Evolutionary conservation across 306 rosid species (phyloP).

Genomic region (Dryas alaskensis): DNA sequence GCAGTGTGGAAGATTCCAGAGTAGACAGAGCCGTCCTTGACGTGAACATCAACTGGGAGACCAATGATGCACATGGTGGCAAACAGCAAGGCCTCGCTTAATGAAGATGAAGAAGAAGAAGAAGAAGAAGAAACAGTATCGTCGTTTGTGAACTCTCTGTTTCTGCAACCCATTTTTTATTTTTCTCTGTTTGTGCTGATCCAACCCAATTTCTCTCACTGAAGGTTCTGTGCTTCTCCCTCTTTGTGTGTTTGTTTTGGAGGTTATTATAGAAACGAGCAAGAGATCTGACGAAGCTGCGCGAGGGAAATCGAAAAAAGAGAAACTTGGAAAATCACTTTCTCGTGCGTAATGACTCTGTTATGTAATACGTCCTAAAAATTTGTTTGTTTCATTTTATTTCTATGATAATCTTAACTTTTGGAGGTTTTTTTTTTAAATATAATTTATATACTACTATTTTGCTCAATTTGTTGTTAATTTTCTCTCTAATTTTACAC

Average conservation of each 20-base stretch:
- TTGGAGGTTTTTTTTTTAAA: too few species aligned
- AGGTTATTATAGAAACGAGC: neutral
- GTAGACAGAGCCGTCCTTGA: conserved; percentile 76
- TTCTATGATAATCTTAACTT: too few species aligned
- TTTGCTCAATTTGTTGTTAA: too few species aligned
- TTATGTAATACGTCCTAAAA: neutral
- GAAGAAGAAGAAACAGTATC: conserved; percentile 32
- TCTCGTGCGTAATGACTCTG: neutral
- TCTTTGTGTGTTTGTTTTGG: neutral
- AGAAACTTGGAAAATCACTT: neutral
- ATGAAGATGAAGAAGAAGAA: conserved; percentile 29
- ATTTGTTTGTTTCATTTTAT: neutral
- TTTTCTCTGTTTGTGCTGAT: conserved; percentile 11
- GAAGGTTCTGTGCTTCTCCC: neutral
- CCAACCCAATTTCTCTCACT: conserved; percentile 4
- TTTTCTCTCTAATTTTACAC: too few species aligned
- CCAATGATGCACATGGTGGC: conserved; percentile 80
- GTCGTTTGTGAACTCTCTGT: conserved; percentile 40
- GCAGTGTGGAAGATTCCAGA: conserved; percentile 92
- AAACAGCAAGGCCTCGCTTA: conserved; percentile 59
- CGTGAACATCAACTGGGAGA: conserved; percentile 69
- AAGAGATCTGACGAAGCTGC: conserved; percentile 14
- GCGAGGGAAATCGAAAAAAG: neutral
- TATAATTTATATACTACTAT: too few species aligned
- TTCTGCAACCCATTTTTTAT: conserved; percentile 57